Percentiles rank a stretch among this genome's conserved stretches.
These are phyloP conservation scores for Canavalia ensiformis DNA, from an alignment of 306 rosid genomes.

Conservation along the genomic window DNA sequence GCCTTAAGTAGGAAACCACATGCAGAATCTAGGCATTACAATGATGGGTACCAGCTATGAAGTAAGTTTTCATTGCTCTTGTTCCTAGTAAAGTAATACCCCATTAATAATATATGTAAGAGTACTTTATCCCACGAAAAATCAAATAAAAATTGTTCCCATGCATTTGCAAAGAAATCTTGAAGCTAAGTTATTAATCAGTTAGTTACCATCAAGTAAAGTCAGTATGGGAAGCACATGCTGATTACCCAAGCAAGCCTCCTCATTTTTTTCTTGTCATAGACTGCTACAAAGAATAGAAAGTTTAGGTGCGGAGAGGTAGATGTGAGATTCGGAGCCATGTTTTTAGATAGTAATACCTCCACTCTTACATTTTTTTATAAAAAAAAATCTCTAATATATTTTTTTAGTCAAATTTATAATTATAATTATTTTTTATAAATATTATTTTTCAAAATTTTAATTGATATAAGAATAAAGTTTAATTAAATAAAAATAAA, in stretches of 20 bases:
- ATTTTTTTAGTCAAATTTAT: no score
- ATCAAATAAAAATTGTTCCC: not conserved
- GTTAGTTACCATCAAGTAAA: slow-evolving; percentile 34
- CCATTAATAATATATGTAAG: slow-evolving; percentile 11
- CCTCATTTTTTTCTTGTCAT: slow-evolving; percentile 9
- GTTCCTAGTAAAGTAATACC: not conserved
- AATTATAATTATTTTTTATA: no score
- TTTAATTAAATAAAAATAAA: no score
- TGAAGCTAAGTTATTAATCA: slow-evolving; percentile 8
- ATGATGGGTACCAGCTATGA: slow-evolving; percentile 18
- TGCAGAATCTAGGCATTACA: slow-evolving; percentile 42
- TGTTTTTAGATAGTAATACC: not conserved
- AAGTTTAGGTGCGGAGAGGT: not conserved
- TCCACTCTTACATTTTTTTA: no score
- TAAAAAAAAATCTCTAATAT: no score
- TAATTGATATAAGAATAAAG: no score
- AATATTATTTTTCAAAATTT: no score
- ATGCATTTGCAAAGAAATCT: slow-evolving; percentile 27
- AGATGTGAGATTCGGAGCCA: not conserved
- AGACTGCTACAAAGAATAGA: not conserved
- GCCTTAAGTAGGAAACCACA: slow-evolving; percentile 33
- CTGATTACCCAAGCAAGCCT: not conserved
- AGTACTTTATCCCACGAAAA: slow-evolving; percentile 20
- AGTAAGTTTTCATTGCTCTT: slow-evolving; percentile 27
- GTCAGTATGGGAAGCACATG: slow-evolving; percentile 53